Conservation (phyloP, 257 asterid genomes). For the Perilla frutescens region DNA sequence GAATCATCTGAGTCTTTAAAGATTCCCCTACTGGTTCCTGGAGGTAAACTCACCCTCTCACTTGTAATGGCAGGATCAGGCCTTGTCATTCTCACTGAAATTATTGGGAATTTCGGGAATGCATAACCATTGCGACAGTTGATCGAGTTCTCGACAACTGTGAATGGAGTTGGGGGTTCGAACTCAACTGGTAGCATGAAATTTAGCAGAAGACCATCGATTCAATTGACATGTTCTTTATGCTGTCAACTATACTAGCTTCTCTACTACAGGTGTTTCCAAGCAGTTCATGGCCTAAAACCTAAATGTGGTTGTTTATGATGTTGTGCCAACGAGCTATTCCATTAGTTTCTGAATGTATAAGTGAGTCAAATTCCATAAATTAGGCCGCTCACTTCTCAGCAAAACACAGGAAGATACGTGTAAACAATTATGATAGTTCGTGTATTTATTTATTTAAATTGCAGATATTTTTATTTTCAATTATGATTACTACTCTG, state of each 20-base stretch:
- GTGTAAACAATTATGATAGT: too few relatives aligned
- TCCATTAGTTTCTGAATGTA: too few relatives aligned
- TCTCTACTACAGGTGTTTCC: background rate
- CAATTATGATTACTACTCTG: background rate
- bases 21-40: slow-evolving; percentile 65
- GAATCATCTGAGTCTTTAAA: slow-evolving; percentile 40
- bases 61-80: slow-evolving; percentile 78
- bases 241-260: background rate
- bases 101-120: slow-evolving; percentile 58
- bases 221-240: background rate
- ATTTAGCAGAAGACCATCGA: background rate
- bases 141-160: background rate
- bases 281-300: background rate
- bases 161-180: background rate
- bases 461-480: background rate
- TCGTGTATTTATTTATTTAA: background rate
- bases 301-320: background rate
- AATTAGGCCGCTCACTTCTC: too few relatives aligned
- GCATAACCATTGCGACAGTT: slow-evolving; percentile 16
- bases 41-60: slow-evolving; percentile 78
- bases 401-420: too few relatives aligned
- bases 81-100: slow-evolving; percentile 65
- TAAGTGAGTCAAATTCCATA: slow-evolving; percentile 46
- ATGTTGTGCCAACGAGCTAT: background rate
- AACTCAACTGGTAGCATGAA: background rate